phyloP scores from a whole-genome alignment of 1,284 basidiomycete genomes.

The Boletus sp. region DNA sequence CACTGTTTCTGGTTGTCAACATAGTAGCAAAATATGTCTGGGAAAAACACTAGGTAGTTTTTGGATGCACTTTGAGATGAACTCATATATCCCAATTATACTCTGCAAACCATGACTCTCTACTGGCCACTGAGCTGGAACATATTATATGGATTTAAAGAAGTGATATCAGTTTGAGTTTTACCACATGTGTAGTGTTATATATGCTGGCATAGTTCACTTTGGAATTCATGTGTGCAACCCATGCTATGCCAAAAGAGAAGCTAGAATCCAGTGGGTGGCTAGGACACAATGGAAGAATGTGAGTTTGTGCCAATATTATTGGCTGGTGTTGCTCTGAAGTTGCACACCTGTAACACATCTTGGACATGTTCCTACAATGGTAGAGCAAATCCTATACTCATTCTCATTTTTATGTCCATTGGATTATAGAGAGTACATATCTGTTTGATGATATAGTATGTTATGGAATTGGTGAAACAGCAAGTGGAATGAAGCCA shows the following conservation, averaged over 20 bases:
- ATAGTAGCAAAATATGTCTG: constrained; percentile 56
- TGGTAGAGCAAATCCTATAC: constrained; percentile 21
- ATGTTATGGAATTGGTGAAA: too few relatives aligned
- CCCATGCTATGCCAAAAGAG: constrained; percentile 47
- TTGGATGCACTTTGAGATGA: constrained; percentile 77
- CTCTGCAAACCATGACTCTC: neutral
- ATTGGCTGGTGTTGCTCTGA: constrained; percentile 6
- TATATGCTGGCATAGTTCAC: constrained; percentile 68
- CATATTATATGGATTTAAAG: constrained; percentile 56
- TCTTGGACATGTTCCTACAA: constrained; percentile 36
- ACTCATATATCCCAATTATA: constrained; percentile 54
- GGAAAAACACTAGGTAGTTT: constrained; percentile 72
- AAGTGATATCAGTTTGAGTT: constrained; percentile 76
- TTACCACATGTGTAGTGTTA: constrained; percentile 75
- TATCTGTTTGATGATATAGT: too few relatives aligned
- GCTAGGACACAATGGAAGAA: constrained; percentile 63
- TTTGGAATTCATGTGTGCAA: constrained; percentile 53
- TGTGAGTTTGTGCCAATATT: constrained; percentile 38
- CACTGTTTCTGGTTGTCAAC: constrained; percentile 12
- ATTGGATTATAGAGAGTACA: too few relatives aligned
- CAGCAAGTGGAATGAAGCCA: too few relatives aligned
- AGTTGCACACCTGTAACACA: constrained; percentile 7
- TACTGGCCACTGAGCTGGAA: constrained; percentile 13
- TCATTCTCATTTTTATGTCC: constrained; percentile 1
- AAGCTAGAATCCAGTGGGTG: constrained; percentile 53